Base-by-base conservation (phyloP, 2,329 filamentous ascomycete species). In the Verticillium longisporum region DNA sequence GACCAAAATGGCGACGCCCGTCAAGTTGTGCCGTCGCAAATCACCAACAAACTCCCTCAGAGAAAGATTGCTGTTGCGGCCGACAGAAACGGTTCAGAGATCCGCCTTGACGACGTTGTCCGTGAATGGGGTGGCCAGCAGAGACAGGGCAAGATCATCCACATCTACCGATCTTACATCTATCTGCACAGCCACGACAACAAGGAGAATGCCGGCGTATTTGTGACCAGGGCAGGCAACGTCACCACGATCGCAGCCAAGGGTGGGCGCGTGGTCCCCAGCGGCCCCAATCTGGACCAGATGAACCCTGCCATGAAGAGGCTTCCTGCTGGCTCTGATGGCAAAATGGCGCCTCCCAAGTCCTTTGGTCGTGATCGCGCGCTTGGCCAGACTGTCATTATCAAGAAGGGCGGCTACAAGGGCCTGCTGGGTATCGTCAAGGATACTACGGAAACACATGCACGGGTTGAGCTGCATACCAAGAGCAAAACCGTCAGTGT, bases 361-460 rank as follows among this genome's bases (percentile, higher is more conserved):
- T 85, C 87, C 59, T 92, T 92, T 68, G 87, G 89, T 26, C 86
- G 92, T 45, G 95, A 99, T 73, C 86, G 87, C 60, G 82, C 95
- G 33, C 87, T 98, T 65, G 93, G 93, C 54, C 94, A 97, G 77
- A 97, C 92, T 0, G 92, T 98, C 55, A 91, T 89, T 58, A 90
- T 98, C 70, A 86, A 88, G 61, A 92, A 89, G 71, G 95, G 95
- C 33, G 87, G 89, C 26, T 92, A 94, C 80, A 99, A 99, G 77
- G 94, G 94, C 61, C 82, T 97, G 54, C 80, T 98, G 53, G 95
- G 95, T 68, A 96, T 97, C 66, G 93, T 99, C 68, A 97, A 97
- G 72, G 94, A 98, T 71, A 90, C 94, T 1, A 96, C 91, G 6
- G 93, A 96, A 68, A 85, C 85, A 3, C 86, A 90, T 69, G 94